A percentile compares a stretch with the other conserved stretches of the same genome.
These are phyloP conservation scores for Fistulifera solaris DNA, from an alignment of 108 stramenopile genomes.

Conservation along the genomic window DNA sequence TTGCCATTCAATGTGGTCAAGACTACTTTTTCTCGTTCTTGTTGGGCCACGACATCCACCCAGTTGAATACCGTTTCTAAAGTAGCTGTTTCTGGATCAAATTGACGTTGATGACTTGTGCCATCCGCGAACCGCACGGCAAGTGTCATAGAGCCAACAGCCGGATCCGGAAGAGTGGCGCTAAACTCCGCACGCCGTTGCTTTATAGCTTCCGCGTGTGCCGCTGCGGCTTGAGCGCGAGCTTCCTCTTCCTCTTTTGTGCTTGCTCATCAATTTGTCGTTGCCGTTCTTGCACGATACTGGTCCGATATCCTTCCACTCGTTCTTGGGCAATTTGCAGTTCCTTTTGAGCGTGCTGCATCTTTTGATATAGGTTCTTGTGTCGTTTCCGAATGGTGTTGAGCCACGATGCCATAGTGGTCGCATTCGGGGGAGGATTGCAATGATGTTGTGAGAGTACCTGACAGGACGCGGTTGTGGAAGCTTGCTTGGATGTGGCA, in stretches of 20 bases:
- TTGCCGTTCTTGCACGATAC: slow-evolving; percentile 37
- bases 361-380: slow-evolving; percentile 42
- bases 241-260: slow-evolving; percentile 27
- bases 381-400: slow-evolving; percentile 58
- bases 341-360: slow-evolving; percentile 50
- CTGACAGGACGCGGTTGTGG: background rate
- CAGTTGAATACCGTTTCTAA: slow-evolving; percentile 64
- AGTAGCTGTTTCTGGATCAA: slow-evolving; percentile 27
- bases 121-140: background rate
- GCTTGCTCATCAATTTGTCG: slow-evolving; percentile 28
- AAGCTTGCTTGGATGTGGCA: slow-evolving; percentile 37
- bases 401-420: slow-evolving; percentile 52
- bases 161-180: slow-evolving; percentile 28
- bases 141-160: background rate
- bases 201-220: slow-evolving; percentile 25
- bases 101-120: slow-evolving; percentile 32
- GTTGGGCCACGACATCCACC: slow-evolving; percentile 62
- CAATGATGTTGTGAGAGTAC: slow-evolving; percentile 75
- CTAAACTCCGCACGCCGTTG: slow-evolving; percentile 32
- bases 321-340: slow-evolving; percentile 41
- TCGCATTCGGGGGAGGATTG: slow-evolving; percentile 52
- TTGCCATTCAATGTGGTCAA: slow-evolving; percentile 71
- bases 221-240: slow-evolving; percentile 20
- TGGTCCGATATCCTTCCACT: slow-evolving; percentile 42
- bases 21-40: slow-evolving; percentile 63